These are phyloP conservation scores for Rhododendron griersonianum DNA, from an alignment of 148 eudicot species.

Conservation along the genomic window DNA sequence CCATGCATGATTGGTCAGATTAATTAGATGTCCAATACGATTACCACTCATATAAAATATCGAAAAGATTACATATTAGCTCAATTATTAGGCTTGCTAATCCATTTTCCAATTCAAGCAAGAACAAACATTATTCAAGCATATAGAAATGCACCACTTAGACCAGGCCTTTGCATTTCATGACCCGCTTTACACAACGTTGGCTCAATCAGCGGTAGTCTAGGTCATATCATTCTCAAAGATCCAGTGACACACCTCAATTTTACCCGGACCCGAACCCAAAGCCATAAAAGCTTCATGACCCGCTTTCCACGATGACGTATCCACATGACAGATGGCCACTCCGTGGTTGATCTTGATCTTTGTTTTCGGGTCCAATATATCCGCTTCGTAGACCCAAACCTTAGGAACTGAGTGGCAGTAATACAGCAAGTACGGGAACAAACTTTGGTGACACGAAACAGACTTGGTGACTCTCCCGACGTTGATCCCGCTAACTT, in stretches of 20 bases:
- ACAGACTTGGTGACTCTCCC: constrained; percentile 20
- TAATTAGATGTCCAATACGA: too few species aligned
- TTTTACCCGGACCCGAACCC: constrained; percentile 51
- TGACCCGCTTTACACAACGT: too few species aligned
- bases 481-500: constrained; percentile 38
- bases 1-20: too few species aligned
- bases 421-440: constrained; percentile 47
- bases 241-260: constrained; percentile 19
- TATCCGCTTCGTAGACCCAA: constrained; percentile 50
- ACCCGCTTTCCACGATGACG: constrained; percentile 46
- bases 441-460: constrained; percentile 51
- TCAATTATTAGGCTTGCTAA: too few species aligned
- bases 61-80: too few species aligned
- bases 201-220: neutral
- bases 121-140: too few species aligned
- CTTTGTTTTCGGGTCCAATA: constrained; percentile 36
- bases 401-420: constrained; percentile 54
- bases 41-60: too few species aligned
- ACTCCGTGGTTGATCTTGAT: constrained; percentile 43
- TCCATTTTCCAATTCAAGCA: too few species aligned
- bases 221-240: neutral
- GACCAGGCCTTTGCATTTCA: too few species aligned
- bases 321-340: constrained; percentile 49
- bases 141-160: too few species aligned
- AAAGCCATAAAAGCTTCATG: constrained; percentile 48